Conservation (phyloP, 2,329 filamentous ascomycete genomes). For the Neonectria punicea region DNA sequence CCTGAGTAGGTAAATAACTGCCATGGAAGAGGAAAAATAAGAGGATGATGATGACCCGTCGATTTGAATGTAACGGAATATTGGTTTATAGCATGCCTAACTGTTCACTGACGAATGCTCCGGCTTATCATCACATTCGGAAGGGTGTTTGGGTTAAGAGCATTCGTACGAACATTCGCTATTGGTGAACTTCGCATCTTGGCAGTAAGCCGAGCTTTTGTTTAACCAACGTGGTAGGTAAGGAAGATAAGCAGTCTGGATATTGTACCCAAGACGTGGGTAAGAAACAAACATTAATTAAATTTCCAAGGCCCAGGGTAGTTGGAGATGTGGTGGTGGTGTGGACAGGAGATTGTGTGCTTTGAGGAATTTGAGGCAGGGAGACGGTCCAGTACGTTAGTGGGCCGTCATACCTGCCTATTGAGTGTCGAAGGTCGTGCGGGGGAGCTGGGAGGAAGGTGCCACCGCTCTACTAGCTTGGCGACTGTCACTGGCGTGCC, state of each 20-base stretch:
- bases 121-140: background rate
- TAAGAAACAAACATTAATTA: constrained; percentile 21
- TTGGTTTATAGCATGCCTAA: background rate
- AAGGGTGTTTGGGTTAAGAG: background rate
- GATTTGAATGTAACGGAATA: background rate
- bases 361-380: background rate
- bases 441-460: constrained; percentile 13
- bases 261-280: background rate
- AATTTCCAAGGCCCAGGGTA: constrained; percentile 7
- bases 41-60: background rate
- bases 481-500: background rate
- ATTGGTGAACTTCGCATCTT: background rate
- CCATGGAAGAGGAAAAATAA: background rate
- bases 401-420: background rate
- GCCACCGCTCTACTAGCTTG: constrained; percentile 14
- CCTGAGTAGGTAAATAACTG: background rate
- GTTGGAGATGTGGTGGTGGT: constrained; percentile 19
- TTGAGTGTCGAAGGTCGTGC: constrained; percentile 13
- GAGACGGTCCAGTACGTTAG: background rate
- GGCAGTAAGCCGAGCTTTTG: background rate
- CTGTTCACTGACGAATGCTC: background rate
- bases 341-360: constrained; percentile 10
- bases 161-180: background rate
- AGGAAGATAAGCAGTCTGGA: background rate
- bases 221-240: background rate